Evolutionary conservation across 1,284 basidiomycete species (phyloP).

Genomic region (Austropuccinia psidii): DNA sequence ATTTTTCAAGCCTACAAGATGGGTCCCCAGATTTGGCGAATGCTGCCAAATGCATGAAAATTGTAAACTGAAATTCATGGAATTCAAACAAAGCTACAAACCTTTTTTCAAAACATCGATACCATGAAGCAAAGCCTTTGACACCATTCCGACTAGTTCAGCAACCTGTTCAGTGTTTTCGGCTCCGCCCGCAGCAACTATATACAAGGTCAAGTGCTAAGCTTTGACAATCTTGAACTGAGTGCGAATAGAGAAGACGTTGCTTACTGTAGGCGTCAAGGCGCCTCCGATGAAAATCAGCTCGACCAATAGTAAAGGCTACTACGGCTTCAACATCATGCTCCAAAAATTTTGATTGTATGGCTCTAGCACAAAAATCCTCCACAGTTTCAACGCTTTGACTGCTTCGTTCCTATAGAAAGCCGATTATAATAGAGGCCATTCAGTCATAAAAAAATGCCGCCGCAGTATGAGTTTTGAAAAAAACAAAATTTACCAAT

Average conservation of each 20-base stretch:
- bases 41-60: neutral
- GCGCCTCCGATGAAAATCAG: constrained; percentile 34
- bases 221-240: neutral
- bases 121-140: constrained; percentile 18
- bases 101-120: constrained; percentile 33
- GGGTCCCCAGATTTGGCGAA: constrained; percentile 26
- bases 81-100: neutral
- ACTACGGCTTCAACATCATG: constrained; percentile 27
- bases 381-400: constrained; percentile 33
- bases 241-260: too few relatives aligned
- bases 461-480: neutral
- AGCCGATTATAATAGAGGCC: too few relatives aligned
- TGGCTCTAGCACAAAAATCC: constrained; percentile 11
- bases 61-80: neutral
- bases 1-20: constrained; percentile 32
- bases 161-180: constrained; percentile 26
- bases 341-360: constrained; percentile 26
- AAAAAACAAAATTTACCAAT: constrained; percentile 1
- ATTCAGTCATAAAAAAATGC: neutral
- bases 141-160: neutral
- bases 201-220: neutral
- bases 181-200: constrained; percentile 27
- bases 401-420: constrained; percentile 22
- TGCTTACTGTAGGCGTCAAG: constrained; percentile 36
- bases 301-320: constrained; percentile 30